Evolutionary conservation across 73 alveolate species (phyloP).

Genomic region (Paramecium sonneborni): DNA sequence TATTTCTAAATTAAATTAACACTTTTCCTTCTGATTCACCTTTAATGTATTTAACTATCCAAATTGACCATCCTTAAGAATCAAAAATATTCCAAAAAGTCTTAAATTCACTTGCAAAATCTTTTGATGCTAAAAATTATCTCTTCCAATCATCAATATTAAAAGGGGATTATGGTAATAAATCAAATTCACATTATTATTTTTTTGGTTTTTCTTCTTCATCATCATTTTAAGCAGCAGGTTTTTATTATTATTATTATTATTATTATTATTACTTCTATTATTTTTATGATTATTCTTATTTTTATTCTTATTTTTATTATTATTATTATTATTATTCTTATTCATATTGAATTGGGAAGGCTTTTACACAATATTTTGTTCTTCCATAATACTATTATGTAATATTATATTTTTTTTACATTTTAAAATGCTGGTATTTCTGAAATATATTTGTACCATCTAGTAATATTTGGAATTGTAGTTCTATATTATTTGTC

Average conservation of each 20-base stretch:
- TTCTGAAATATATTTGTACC: conserved; percentile 72
- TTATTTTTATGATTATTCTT: neutral
- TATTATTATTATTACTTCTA: neutral
- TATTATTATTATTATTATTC: neutral
- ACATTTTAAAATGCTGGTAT: conserved; percentile 73
- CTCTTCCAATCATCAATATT: conserved; percentile 87
- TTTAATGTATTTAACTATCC: conserved; percentile 90
- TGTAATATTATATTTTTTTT: neutral
- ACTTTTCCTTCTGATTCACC: conserved; percentile 89
- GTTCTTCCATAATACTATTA: conserved; percentile 75
- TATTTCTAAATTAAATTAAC: conserved; percentile 78
- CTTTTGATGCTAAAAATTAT: conserved; percentile 76
- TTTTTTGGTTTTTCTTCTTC: conserved; percentile 61
- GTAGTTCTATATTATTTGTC: conserved; percentile 80
- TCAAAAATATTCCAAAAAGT: conserved; percentile 80
- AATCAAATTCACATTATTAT: conserved; percentile 63
- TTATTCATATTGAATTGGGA: conserved; percentile 39
- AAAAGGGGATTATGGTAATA: conserved; percentile 82
- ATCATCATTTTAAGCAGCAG: neutral
- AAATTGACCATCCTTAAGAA: conserved; percentile 83
- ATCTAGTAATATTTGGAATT: conserved; percentile 75
- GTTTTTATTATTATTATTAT: neutral
- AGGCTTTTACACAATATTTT: conserved; percentile 70
- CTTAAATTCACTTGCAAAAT: conserved; percentile 79
- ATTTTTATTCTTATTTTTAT: neutral